A percentile compares a stretch with the other conserved stretches of the same genome.
Evolutionary conservation across 345 rosid species (phyloP).

Genomic region (Raphanus sativus): DNA sequence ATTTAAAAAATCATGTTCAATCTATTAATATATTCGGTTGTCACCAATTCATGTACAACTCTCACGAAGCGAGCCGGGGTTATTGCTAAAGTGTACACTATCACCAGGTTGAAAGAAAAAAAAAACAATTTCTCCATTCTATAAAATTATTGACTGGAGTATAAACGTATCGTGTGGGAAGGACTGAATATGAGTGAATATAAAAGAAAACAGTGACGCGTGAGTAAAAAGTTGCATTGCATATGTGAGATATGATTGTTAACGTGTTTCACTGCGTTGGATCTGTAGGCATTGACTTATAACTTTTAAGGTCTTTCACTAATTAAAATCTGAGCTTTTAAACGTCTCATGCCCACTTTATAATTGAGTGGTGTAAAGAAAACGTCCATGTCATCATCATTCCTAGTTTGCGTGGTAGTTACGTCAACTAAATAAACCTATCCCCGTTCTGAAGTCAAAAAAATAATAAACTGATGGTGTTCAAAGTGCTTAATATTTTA

Average conservation of each 20-base stretch:
- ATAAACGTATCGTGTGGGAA: neutral
- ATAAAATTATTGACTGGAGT: neutral
- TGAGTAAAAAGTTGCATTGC: neutral
- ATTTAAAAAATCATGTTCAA: neutral
- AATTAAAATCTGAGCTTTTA: neutral
- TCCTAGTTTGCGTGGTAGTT: neutral
- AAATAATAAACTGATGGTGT: neutral
- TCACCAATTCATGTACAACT: neutral
- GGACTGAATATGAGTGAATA: neutral
- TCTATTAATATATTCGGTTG: neutral
- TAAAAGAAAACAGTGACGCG: neutral
- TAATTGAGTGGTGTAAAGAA: slow-evolving; percentile 3
- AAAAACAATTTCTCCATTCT: neutral
- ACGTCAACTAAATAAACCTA: neutral
- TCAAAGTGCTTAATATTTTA: neutral
- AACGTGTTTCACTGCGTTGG: slow-evolving; percentile 17
- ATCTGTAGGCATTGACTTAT: slow-evolving; percentile 11
- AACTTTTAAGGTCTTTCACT: slow-evolving; percentile 21
- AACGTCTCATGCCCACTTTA: slow-evolving; percentile 18
- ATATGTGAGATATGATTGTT: neutral
- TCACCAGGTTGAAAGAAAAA: neutral
- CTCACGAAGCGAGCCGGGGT: neutral
- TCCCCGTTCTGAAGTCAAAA: neutral
- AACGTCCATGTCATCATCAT: neutral
- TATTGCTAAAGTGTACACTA: neutral